Base-by-base conservation (phyloP, 164 flowering plant species). In the Annona squamosa region DNA sequence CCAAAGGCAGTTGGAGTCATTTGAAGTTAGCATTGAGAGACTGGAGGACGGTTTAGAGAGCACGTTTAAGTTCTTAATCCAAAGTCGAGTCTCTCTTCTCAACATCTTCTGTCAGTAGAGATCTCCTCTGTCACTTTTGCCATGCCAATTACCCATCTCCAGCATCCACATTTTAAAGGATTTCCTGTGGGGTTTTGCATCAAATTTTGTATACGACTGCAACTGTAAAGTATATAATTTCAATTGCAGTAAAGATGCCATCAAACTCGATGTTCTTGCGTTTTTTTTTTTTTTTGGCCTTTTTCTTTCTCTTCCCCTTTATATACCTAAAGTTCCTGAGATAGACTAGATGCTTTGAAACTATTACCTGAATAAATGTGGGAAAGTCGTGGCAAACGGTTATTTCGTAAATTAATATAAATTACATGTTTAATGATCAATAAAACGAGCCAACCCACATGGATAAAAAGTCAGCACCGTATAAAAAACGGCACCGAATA, bases 41-140 rank as follows among this genome's bases (percentile, higher is more conserved):
- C 73, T 86, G 75, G 91, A 84, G 48, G 78, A 45, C n/a, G 88
- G 87, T 79, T 18, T 87, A 13, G 87, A 86, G 61, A 74, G 84
- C 73, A 79, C 81, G 41, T 86, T 82, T 42, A 84, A 86, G 76
- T 83, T 87, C 63, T 76, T 89, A 77, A 84, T 90, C 67, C 83
- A 82, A 57, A 84, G 88, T 5, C 82, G 90, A 73, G 91, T 88
- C 74, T 79, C 82, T 3, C 86, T 90, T 46, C 86, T 88, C 13
- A 90, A 86, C 73, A 82, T 88, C 70, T 74, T 86, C 46, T 85
- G 84, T 63, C 61, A 65, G 62, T 77, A 82, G 65, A 47, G 42
- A 45, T 45, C 62, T 10, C 62, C 3, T 52, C 47, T 7, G 1
- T 63, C 3, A 7, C 26, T 68, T 48, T 65, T 57, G 26, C 10